Conservation (phyloP, 2,329 filamentous ascomycete species). For the Conoideocrella luteorostrata region DNA sequence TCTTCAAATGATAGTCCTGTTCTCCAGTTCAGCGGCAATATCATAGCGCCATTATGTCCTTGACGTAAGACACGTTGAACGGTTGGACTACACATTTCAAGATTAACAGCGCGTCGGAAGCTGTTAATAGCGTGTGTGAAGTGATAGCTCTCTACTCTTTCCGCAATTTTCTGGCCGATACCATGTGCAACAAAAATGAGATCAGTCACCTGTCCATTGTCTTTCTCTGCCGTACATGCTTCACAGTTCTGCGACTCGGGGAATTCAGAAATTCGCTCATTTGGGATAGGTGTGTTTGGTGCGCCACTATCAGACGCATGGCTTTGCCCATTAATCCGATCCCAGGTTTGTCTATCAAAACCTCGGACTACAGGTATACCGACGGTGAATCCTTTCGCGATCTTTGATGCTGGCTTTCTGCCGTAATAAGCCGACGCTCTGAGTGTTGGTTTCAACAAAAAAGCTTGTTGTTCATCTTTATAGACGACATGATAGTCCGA, state of each 20-base stretch:
- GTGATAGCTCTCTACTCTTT: slow-evolving; percentile 91
- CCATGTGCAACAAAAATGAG: slow-evolving; percentile 88
- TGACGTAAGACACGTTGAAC: slow-evolving; percentile 71
- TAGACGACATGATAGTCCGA: slow-evolving; percentile 80
- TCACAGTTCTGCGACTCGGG: slow-evolving; percentile 32
- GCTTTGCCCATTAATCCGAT: slow-evolving; percentile 52
- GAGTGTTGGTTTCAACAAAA: slow-evolving; percentile 78
- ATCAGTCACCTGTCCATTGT: slow-evolving; percentile 69
- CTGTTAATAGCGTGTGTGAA: slow-evolving; percentile 95
- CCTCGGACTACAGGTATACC: slow-evolving; percentile 85
- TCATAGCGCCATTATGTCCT: slow-evolving; percentile 85
- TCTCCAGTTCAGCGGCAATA: slow-evolving; percentile 90
- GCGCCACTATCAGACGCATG: neutral
- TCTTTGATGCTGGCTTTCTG: slow-evolving; percentile 72
- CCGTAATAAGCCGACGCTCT: slow-evolving; percentile 82
- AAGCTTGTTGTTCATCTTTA: slow-evolving; percentile 60
- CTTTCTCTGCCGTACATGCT: slow-evolving; percentile 58
- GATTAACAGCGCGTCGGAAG: slow-evolving; percentile 78
- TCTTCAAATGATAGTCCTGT: slow-evolving; percentile 84
- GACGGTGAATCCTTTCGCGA: slow-evolving; percentile 74
- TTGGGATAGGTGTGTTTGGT: neutral
- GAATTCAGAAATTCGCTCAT: slow-evolving; percentile 15
- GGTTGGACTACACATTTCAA: slow-evolving; percentile 67
- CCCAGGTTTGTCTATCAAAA: slow-evolving; percentile 74
- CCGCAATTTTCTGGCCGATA: slow-evolving; percentile 92